A percentile compares a stretch with the other conserved stretches of the same genome.
These are phyloP conservation scores for Monosporozyma yasuniensis DNA, from an alignment of 805 yeast genomes.

Conservation along the genomic window DNA sequence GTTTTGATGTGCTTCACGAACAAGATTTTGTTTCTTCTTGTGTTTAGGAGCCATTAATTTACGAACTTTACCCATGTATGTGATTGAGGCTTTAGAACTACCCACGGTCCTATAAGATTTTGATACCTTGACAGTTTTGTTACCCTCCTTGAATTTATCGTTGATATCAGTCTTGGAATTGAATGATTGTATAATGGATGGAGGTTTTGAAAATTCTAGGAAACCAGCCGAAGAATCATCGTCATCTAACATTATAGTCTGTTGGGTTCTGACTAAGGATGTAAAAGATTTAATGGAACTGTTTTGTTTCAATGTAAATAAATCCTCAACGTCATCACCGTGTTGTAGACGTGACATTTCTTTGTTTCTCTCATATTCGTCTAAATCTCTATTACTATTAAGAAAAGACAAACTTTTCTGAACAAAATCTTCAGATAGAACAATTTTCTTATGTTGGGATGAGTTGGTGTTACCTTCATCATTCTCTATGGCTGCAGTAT, in stretches of 20 bases:
- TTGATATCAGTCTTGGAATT: conserved; percentile 32
- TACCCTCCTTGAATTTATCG: conserved; percentile 35
- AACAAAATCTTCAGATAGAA: conserved; percentile 47
- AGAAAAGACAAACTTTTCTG: conserved; percentile 49
- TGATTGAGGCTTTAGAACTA: conserved; percentile 49
- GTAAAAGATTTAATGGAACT: conserved; percentile 29
- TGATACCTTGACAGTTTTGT: conserved; percentile 41
- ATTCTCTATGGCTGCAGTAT: conserved; percentile 4
- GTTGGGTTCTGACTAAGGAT: conserved; percentile 1
- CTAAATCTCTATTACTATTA: conserved; percentile 26
- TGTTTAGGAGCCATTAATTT: conserved; percentile 24
- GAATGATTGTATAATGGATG: conserved; percentile 39
- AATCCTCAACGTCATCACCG: conserved; percentile 35
- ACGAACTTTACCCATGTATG: conserved; percentile 39
- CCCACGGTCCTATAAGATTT: conserved; percentile 47
- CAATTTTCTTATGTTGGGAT: conserved; percentile 24
- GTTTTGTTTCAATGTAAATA: conserved; percentile 39
- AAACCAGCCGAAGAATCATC: conserved; percentile 3
- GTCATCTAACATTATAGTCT: conserved; percentile 1
- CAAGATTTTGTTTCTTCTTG: not conserved
- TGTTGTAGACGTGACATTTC: conserved; percentile 19
- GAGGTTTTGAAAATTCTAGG: conserved; percentile 30
- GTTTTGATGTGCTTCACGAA: not conserved
- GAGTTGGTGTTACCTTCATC: conserved; percentile 15
- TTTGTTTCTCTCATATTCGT: conserved; percentile 27